Evolutionary conservation across 2,329 filamentous ascomycete genomes (phyloP).

Genomic region (Hypoxylon sp.): DNA sequence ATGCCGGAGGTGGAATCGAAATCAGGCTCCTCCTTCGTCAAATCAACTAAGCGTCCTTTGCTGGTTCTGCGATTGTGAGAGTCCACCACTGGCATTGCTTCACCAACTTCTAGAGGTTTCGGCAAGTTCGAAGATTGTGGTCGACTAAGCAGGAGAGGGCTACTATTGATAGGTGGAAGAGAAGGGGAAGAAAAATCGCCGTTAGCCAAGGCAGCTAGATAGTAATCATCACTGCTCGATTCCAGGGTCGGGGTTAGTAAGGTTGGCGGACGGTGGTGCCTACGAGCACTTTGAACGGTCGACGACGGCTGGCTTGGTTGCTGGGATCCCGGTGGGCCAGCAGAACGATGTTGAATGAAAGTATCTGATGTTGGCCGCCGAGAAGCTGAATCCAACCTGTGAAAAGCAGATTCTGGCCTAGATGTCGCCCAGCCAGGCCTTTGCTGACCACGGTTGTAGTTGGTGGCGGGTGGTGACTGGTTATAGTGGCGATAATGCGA

Average conservation of each 20-base stretch:
- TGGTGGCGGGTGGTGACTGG: conserved; percentile 2
- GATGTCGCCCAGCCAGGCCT: conserved; percentile 3
- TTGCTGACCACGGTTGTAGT: conserved; percentile 11
- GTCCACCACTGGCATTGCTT: conserved; percentile 44
- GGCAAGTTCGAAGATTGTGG: conserved; percentile 33
- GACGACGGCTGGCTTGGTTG: conserved; percentile 28
- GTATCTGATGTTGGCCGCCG: conserved; percentile 5
- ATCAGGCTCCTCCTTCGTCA: conserved; percentile 51
- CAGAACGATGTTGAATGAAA: conserved; percentile 3
- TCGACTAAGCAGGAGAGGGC: conserved; percentile 39
- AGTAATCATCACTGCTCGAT: conserved; percentile 46
- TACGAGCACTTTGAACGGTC: conserved; percentile 9
- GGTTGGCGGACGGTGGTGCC: conserved; percentile 25
- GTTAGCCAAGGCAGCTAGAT: conserved; percentile 44
- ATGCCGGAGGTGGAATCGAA: conserved; percentile 41
- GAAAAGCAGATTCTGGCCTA: conserved; percentile 15
- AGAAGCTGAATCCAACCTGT: conserved; percentile 9
- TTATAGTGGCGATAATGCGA: conserved; percentile 3
- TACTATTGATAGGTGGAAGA: conserved; percentile 50
- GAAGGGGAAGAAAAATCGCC: conserved; percentile 54
- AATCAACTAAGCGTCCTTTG: conserved; percentile 46
- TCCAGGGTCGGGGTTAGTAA: conserved; percentile 16
- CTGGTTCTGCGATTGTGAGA: conserved; percentile 41
- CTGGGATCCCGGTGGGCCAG: conserved; percentile 29
- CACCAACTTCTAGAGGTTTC: conserved; percentile 40